These are phyloP conservation scores for Tetrapisispora phaffii DNA, from an alignment of 805 yeast genomes.

Conservation along the genomic window DNA sequence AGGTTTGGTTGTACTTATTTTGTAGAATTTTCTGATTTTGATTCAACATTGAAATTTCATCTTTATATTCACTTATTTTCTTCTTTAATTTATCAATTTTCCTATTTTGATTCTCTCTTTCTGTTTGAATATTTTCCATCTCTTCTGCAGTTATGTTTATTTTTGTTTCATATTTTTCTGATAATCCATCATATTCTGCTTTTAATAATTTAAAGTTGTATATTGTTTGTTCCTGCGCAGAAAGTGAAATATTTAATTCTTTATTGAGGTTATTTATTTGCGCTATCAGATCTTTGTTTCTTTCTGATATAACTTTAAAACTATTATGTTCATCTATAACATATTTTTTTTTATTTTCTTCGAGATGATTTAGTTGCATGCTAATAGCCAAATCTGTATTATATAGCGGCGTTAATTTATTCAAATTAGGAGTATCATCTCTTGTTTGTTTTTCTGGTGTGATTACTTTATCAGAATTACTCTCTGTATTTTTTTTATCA, in stretches of 20 bases:
- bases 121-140: constrained; percentile 4
- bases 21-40: constrained; percentile 23
- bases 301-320: constrained; percentile 9
- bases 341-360: constrained; percentile 12
- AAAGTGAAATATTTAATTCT: constrained; percentile 12
- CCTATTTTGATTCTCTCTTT: constrained; percentile 8
- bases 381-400: constrained; percentile 3
- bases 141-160: constrained; percentile 4
- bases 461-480: not conserved
- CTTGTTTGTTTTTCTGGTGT: not conserved
- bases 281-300: constrained; percentile 17
- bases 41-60: constrained; percentile 23
- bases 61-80: constrained; percentile 13
- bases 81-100: constrained; percentile 11
- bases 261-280: constrained; percentile 15
- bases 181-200: constrained; percentile 5
- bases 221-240: constrained; percentile 9
- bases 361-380: constrained; percentile 8
- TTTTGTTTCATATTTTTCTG: constrained; percentile 8
- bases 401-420: constrained; percentile 17
- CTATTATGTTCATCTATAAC: constrained; percentile 4
- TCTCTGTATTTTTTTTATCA: not conserved
- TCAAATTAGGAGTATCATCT: constrained; percentile 6
- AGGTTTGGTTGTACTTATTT: constrained; percentile 17
- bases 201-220: constrained; percentile 7